Base-by-base conservation (phyloP, 2,329 filamentous ascomycete genomes). In the Lasiodiplodia hormozganensis region DNA sequence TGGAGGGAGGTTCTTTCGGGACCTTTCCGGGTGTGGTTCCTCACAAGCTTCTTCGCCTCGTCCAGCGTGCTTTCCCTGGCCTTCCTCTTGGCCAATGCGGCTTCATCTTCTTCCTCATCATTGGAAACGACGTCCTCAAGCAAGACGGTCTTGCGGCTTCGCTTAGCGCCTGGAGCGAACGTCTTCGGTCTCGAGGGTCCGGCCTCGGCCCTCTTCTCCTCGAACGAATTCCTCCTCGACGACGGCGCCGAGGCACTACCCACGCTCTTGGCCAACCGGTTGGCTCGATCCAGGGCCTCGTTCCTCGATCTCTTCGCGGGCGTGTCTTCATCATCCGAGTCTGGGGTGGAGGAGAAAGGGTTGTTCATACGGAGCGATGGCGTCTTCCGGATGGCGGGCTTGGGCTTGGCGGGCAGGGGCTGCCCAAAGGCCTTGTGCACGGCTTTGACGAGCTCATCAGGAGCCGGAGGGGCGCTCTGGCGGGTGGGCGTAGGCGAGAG, bases 41-140 rank as follows among this genome's bases (percentile, higher is more conserved):
- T 76, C 10, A 84, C 82, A 5, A 84, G 73, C 62, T 79, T 81
- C 67, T 80, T 78, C 31, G 85, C 85, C 70, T 85, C 83, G 73
- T 79, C 73, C 77, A 72, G 69, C 76, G 78, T 51, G 76, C 71
- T 58, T 67, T 70, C 25, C 43, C 34, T 23, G n/a, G 31, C 34
- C 54, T 38, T 36, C 31, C 10, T 36, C 52, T 60, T 68, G 23
- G 54, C 47, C n/a, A 66, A 21, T 69, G 67, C n/a, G 69, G 68
- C n/a, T 34, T 64, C 68, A 21, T 70, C 70, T 14, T 72, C 70
- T n/a, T 68, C 68, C 49, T 72, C 70, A 16, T 72, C 70, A 31
- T 51, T 53, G 8, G 68, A 66, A 8, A 21, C 40, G 40, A 65
- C 10, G 40, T 57, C 68, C 23, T 43, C 53, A 21, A 64, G 52